These are phyloP conservation scores for Apiospora hydei DNA, from an alignment of 2,329 filamentous ascomycete genomes.

Conservation along the genomic window DNA sequence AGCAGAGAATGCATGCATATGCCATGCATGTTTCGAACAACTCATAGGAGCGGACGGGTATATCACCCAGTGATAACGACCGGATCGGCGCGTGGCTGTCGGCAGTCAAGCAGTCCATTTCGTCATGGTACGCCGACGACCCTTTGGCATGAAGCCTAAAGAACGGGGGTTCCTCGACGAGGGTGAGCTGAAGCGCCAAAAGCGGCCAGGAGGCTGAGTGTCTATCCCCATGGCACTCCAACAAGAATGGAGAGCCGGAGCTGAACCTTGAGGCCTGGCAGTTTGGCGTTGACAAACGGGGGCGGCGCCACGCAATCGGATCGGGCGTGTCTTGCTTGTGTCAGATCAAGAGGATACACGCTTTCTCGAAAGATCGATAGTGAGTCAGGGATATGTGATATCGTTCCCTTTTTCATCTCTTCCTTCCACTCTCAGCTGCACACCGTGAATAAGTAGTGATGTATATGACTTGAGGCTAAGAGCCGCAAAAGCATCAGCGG, in stretches of 20 bases:
- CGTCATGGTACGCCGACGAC: not conserved
- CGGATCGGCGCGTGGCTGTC: conserved; percentile 2
- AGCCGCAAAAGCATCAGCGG: not conserved
- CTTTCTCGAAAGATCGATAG: not conserved
- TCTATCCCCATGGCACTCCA: not conserved
- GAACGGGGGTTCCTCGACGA: not conserved
- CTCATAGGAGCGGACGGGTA: not conserved
- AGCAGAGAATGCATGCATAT: conserved; percentile 3
- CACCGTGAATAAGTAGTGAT: not conserved
- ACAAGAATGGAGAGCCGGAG: not conserved
- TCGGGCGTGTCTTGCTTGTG: conserved; percentile 12
- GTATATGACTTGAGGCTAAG: not conserved
- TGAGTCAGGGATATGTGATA: not conserved
- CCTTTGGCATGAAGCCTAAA: not conserved
- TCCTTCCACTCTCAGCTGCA: not conserved
- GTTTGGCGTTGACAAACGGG: not conserved
- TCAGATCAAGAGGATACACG: not conserved
- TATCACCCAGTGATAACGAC: conserved; percentile 6
- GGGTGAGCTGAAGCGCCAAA: not conserved
- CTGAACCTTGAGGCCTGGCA: not conserved
- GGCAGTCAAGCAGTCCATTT: conserved; percentile 14
- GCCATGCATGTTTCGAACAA: conserved; percentile 14
- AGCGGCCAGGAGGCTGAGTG: not conserved
- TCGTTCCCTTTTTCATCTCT: not conserved
- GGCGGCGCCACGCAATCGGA: not conserved